These are phyloP conservation scores for Phytophthora tubulina DNA, from an alignment of 352 stramenopile genomes.

Conservation along the genomic window DNA sequence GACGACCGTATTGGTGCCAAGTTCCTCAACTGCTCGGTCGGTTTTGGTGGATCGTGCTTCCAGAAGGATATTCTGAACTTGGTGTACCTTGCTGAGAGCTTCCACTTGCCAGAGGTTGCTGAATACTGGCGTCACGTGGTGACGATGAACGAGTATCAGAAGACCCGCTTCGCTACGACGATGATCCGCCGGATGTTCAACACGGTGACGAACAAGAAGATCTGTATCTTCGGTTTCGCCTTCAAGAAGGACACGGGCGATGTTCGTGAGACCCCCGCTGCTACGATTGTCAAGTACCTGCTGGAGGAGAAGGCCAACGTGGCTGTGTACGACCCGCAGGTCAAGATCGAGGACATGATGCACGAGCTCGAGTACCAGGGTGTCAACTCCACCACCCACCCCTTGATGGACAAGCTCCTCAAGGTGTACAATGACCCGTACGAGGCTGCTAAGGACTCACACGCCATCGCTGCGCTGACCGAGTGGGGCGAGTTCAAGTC, in stretches of 20 bases:
- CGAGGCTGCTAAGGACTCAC: conserved; percentile 92
- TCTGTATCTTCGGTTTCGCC: conserved; percentile 99
- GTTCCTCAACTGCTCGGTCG: conserved; percentile 98
- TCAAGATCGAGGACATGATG: conserved; percentile 96
- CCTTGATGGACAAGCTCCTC: conserved; percentile 87
- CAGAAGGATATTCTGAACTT: conserved; percentile 98
- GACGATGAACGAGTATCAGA: conserved; percentile 99
- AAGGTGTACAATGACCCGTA: conserved; percentile 90
- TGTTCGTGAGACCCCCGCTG: conserved; percentile 98
- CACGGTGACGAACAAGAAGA: conserved; percentile 99
- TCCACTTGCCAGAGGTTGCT: conserved; percentile 98
- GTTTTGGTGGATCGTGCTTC: conserved; percentile 94
- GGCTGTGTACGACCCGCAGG: conserved; percentile 98
- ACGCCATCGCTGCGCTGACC: conserved; percentile 96
- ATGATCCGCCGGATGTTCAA: conserved; percentile 99
- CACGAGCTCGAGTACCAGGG: conserved; percentile 87
- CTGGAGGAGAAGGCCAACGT: conserved; percentile 96
- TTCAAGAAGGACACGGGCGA: conserved; percentile 99
- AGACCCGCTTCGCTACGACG: conserved; percentile 98
- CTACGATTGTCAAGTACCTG: conserved; percentile 97
- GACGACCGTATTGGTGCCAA: conserved; percentile 98
- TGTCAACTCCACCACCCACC: conserved; percentile 91
- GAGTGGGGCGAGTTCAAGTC: conserved; percentile 99
- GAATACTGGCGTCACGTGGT: conserved; percentile 99
- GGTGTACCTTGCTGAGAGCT: conserved; percentile 98